Base-by-base conservation (phyloP, 2,329 filamentous ascomycete species). In the Exophiala sideris region DNA sequence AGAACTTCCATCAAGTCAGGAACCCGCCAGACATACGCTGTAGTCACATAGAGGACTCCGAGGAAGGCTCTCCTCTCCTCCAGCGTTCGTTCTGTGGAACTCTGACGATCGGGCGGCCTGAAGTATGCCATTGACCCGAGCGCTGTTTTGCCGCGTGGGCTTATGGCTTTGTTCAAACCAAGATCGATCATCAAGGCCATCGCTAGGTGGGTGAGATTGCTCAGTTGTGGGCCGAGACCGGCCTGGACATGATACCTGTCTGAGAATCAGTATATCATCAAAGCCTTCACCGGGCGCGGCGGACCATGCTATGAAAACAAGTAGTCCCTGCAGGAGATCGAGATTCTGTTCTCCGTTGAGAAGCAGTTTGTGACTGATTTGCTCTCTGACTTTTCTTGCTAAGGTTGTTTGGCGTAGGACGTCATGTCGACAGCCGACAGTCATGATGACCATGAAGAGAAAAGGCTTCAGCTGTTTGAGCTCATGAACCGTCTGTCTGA, bases 51-150 rank as follows among this genome's bases (percentile, higher is more conserved):
- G 56, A 72, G 77, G 24, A 72, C 70, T 3, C 73, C 75, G 3
- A 71, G 69, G 10, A 74, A 66, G 2, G 74, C 73, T 44, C 75
- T 68, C 48, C 75, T 70, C 49, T 74, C 73, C 20, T 76, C 75
- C n/a, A 59, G 52, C 2, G 69, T 66, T 65, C 66, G 69, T n/a
- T 38, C 12, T 9, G 45, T 38, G 12, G 14, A 9, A 14, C 5
- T 39, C 34, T 29, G 41, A 5, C 32, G 44, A 3, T 54, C 42
- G 33, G 41, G 10, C 35, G 35, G 21, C 21, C 51, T 42, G 18
- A 58, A 52, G 35, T 55, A 52, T 34, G 45, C 48, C 9, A 47
- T 35, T 29, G 14, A 14, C 3, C 38, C 38, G 18, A 49, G 42
- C 12, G 24, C 38, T 34, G 11, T 11, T 20, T 21, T 32, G 16